phyloP scores from a whole-genome alignment of 345 rosid species.

The Populus alba region DNA sequence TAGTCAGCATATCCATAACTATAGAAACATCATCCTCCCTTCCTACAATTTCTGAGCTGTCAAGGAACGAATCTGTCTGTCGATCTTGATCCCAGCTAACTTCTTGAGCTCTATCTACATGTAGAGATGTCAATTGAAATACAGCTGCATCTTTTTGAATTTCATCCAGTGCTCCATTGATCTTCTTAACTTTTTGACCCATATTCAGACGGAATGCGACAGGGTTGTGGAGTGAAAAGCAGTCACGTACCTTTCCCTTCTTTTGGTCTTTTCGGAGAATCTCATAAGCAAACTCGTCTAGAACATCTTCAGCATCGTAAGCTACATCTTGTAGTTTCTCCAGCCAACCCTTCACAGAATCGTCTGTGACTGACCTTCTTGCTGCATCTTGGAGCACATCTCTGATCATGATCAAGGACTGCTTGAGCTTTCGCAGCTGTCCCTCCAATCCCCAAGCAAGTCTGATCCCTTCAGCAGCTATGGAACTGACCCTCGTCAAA shows the following conservation, averaged over 20 bases:
- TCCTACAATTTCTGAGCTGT: slow-evolving; percentile 5
- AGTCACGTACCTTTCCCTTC: not conserved
- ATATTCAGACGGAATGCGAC: not conserved
- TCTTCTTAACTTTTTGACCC: not conserved
- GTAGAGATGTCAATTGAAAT: not conserved
- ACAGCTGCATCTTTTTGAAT: not conserved
- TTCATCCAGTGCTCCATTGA: not conserved
- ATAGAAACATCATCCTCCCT: slow-evolving; percentile 10
- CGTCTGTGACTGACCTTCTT: not conserved
- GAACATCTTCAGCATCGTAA: slow-evolving; percentile 6
- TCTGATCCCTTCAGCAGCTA: not conserved
- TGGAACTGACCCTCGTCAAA: not conserved
- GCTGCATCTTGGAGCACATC: not conserved
- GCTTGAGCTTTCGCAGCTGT: not conserved
- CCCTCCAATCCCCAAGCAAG: not conserved
- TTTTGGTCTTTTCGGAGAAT: not conserved
- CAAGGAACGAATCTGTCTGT: not conserved
- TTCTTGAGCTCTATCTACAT: not conserved
- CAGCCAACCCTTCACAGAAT: not conserved
- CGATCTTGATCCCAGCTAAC: not conserved
- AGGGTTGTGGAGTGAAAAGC: not conserved
- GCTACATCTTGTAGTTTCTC: slow-evolving; percentile 2
- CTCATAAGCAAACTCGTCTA: slow-evolving; percentile 6
- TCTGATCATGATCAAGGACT: no score
- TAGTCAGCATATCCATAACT: not conserved